Base-by-base conservation (phyloP, 208 protist genomes). In the Acanthamoeba quina region DNA sequence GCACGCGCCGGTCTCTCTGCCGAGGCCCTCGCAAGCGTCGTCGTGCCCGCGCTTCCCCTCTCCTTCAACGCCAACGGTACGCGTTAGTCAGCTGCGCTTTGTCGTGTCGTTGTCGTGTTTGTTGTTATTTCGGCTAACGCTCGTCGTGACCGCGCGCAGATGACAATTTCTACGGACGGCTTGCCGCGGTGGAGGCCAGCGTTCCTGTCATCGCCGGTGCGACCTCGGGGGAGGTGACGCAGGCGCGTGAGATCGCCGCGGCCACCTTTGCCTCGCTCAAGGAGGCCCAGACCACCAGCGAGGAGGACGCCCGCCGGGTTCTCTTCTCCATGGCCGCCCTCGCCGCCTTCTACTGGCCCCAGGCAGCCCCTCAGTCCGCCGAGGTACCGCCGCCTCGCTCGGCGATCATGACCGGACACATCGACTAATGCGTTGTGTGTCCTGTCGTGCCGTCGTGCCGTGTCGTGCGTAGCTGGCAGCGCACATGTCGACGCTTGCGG, bases 241-340 rank as follows among this genome's bases (percentile, higher is more conserved):
- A 64, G 78, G 78, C 78, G 17, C 78, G 78, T 29, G 52, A n/a
- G 78, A 24, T 86, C n/a, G 78, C 78, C 21, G 78, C 19, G 49
- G 78, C 78, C 26, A 86, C 78, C 52, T 64, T 86, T 44, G 78
- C 78, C 31, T 86, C 78, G 52, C 78, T 86, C 44, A 31, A 86
- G 78, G 49, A 86, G 52, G 78, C 78, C 49, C 41, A 86, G 49
- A 41, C 34, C 11, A 24, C 49, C 29, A 64, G n/a, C 47, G 78
- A 86, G n/a, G 78, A 86, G 47, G 78, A 86, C 52, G 78, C 34
- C 15, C 78, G 78, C 26, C 78, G 78, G 11, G 78, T 7, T 2
- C 52, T 86, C 44, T 86, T 86, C 26, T n/a, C 78, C 26, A 64
- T 62, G n/a, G 19, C 78, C 78, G 21, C 52, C n/a, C 78, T 86